These are phyloP conservation scores for Cyphellophora attinorum DNA, from an alignment of 2,329 filamentous ascomycete genomes.

Conservation along the genomic window DNA sequence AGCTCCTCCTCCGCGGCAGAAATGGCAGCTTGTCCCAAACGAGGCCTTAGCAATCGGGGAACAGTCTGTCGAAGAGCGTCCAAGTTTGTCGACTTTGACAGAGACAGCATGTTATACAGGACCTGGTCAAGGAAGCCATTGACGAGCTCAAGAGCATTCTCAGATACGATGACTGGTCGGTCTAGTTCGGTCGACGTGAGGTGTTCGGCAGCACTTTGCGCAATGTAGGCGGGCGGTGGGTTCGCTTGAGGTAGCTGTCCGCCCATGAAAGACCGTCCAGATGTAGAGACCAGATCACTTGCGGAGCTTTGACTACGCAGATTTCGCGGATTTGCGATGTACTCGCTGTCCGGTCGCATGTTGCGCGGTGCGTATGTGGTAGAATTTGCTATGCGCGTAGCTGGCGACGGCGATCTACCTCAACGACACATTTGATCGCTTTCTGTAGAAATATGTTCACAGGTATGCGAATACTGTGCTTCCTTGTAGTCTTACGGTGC, in stretches of 20 bases:
- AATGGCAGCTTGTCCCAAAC: slow-evolving; percentile 76
- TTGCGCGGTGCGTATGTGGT: too few species aligned
- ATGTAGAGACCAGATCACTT: slow-evolving; percentile 18
- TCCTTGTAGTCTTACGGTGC: too few species aligned
- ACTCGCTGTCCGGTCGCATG: slow-evolving; percentile 8
- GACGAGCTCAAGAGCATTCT: slow-evolving; percentile 63
- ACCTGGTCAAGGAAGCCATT: slow-evolving; percentile 93
- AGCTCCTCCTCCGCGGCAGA: slow-evolving; percentile 77
- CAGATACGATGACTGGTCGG: slow-evolving; percentile 63
- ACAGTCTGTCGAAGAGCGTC: slow-evolving; percentile 70
- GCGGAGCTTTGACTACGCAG: slow-evolving; percentile 18
- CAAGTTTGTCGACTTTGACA: slow-evolving; percentile 69
- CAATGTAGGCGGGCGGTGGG: slow-evolving; percentile 79
- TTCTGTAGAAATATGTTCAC: too few species aligned
- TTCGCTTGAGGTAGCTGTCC: slow-evolving; percentile 27
- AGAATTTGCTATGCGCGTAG: too few species aligned
- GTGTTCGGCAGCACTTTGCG: slow-evolving; percentile 76
- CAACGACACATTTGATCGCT: too few species aligned
- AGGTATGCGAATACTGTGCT: too few species aligned
- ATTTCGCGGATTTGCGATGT: slow-evolving; percentile 7
- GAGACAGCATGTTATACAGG: slow-evolving; percentile 78
- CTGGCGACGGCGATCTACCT: too few species aligned
- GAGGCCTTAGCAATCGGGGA: slow-evolving; percentile 76
- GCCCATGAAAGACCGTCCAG: slow-evolving; percentile 11
- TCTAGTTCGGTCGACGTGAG: slow-evolving; percentile 86